These are phyloP conservation scores for Lasiodiplodia hormozganensis DNA, from an alignment of 2,329 filamentous ascomycete species.

Conservation along the genomic window DNA sequence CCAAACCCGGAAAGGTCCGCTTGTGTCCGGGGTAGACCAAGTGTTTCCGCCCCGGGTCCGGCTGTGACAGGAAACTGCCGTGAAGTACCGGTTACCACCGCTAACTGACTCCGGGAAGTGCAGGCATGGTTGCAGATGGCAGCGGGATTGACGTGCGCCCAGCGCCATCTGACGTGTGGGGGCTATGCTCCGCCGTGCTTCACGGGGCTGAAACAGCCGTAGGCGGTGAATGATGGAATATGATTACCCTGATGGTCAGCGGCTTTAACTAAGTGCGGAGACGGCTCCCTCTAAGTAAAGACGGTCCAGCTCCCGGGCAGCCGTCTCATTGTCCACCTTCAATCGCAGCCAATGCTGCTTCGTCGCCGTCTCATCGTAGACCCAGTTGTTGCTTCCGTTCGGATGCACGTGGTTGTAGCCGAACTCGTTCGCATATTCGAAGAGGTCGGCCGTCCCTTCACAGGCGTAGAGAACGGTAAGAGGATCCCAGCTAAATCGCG, in stretches of 20 bases:
- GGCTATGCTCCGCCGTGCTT: background rate
- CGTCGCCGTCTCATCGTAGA: constrained; percentile 43
- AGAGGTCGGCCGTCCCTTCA: constrained; percentile 42
- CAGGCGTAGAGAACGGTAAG: constrained; percentile 37
- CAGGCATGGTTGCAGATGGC: background rate
- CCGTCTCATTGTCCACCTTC: constrained; percentile 40
- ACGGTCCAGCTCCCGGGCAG: constrained; percentile 40
- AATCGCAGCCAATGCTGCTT: constrained; percentile 53
- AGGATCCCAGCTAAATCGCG: constrained; percentile 38
- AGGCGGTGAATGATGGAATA: background rate
- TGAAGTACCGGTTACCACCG: background rate
- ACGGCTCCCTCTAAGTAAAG: constrained; percentile 39
- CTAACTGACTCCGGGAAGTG: background rate
- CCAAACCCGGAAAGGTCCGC: background rate
- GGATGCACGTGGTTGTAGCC: constrained; percentile 52
- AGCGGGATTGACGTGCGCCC: constrained; percentile 5
- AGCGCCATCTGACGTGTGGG: constrained; percentile 15
- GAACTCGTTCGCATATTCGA: constrained; percentile 45
- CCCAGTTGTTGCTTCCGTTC: constrained; percentile 55
- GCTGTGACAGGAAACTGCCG: background rate
- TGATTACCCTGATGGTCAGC: constrained; percentile 18
- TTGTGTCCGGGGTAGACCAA: background rate
- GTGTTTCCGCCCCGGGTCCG: background rate
- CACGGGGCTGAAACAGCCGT: constrained; percentile 1
- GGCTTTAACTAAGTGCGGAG: constrained; percentile 2